Conservation (phyloP, 129 eudicot genomes). For the Chrysanthemum lavandulifolium region DNA sequence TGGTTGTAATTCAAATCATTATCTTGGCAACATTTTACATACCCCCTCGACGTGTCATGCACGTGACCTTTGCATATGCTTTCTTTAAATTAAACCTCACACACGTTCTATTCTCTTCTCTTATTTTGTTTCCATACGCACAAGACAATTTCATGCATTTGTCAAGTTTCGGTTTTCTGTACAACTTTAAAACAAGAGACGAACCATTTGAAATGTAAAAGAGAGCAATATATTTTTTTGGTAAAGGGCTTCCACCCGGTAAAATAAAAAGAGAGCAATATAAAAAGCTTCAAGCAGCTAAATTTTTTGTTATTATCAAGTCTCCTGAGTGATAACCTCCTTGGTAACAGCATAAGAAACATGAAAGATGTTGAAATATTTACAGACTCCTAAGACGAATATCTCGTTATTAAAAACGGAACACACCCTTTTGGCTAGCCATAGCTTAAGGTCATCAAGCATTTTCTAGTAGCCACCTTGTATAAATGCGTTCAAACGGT, state of each 20-base stretch:
- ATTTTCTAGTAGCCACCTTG: constrained; percentile 91
- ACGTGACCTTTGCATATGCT: too few species aligned
- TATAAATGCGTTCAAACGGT: constrained; percentile 93
- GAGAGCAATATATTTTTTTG: background rate
- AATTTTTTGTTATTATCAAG: constrained; percentile 32
- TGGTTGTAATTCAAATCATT: too few species aligned
- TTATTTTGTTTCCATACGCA: too few species aligned
- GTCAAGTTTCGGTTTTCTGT: too few species aligned
- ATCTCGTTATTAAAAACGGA: constrained; percentile 21
- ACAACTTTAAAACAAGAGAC: background rate
- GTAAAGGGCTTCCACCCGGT: too few species aligned
- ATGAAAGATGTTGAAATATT: constrained; percentile 28
- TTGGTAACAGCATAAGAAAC: constrained; percentile 29
- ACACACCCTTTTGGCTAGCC: constrained; percentile 6
- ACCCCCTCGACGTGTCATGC: too few species aligned
- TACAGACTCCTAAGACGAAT: constrained; percentile 36
- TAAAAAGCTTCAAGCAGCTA: constrained; percentile 15
- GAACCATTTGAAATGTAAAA: constrained; percentile 2
- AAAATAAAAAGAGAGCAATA: background rate
- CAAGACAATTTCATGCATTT: too few species aligned
- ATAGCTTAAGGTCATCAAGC: constrained; percentile 26
- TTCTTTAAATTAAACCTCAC: too few species aligned
- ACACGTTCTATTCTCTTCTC: too few species aligned
- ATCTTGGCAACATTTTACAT: too few species aligned
- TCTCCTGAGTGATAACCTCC: constrained; percentile 23